Evolutionary conservation across 2,329 filamentous ascomycete genomes (phyloP).

Genomic region (Colletotrichum musicola): DNA sequence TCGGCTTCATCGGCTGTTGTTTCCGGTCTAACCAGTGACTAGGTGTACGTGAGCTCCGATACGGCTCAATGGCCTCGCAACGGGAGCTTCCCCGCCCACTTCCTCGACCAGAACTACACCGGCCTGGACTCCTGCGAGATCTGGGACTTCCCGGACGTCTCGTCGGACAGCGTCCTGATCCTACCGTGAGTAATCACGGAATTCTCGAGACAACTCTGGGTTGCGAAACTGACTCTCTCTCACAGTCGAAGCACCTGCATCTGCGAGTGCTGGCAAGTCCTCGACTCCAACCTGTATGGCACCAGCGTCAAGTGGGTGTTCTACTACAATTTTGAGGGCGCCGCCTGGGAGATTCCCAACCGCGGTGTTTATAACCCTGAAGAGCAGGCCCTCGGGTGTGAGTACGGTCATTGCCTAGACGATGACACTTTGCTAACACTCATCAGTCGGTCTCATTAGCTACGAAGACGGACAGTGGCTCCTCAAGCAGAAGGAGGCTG

Average conservation of each 20-base stretch:
- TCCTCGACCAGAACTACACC: slow-evolving; percentile 10
- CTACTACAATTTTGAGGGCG: slow-evolving; percentile 19
- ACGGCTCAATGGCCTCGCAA: slow-evolving; percentile 7
- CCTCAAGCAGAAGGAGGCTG: slow-evolving; percentile 14
- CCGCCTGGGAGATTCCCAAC: slow-evolving; percentile 17
- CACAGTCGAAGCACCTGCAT: background rate
- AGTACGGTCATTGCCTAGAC: too few species aligned
- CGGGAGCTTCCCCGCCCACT: slow-evolving; percentile 6
- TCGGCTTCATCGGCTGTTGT: too few species aligned
- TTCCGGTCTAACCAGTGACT: background rate
- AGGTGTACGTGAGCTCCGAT: slow-evolving; percentile 6
- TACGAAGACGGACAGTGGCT: slow-evolving; percentile 33
- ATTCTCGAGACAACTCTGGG: background rate
- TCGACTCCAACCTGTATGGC: slow-evolving; percentile 19
- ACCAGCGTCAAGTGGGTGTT: slow-evolving; percentile 23
- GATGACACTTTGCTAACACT: background rate
- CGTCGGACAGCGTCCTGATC: slow-evolving; percentile 12
- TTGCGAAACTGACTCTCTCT: background rate
- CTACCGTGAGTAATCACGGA: background rate
- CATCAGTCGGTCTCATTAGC: slow-evolving; percentile 7
- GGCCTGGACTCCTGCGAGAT: slow-evolving; percentile 1
- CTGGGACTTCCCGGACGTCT: slow-evolving; percentile 4
- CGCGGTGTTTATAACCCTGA: slow-evolving; percentile 16
- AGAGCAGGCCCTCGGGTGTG: slow-evolving; percentile 18
- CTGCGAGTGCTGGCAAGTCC: slow-evolving; percentile 23